Conservation (phyloP, 2,329 filamentous ascomycete genomes). For the Trichocomaceae sp. region DNA sequence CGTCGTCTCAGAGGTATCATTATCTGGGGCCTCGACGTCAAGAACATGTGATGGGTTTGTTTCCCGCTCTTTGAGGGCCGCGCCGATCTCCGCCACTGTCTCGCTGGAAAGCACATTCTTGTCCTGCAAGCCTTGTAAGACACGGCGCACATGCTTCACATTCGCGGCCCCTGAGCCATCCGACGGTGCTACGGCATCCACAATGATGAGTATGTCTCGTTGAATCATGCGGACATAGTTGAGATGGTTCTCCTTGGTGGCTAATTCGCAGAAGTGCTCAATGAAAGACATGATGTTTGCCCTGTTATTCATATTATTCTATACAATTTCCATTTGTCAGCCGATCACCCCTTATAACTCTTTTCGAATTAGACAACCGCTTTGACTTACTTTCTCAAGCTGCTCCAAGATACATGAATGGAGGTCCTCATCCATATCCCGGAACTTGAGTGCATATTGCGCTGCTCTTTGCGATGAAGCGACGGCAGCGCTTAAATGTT, state of each 20-base stretch:
- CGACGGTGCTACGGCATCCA: constrained; percentile 84
- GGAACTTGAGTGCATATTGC: constrained; percentile 88
- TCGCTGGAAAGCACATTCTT: constrained; percentile 69
- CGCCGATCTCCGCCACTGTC: constrained; percentile 72
- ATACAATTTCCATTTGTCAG: not conserved
- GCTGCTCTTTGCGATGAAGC: constrained; percentile 87
- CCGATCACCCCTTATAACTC: not conserved
- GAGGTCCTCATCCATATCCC: constrained; percentile 92
- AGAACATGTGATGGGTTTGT: constrained; percentile 56
- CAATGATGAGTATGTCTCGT: constrained; percentile 81
- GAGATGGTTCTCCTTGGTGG: constrained; percentile 65
- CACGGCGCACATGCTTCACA: constrained; percentile 82
- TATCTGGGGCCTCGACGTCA: constrained; percentile 32
- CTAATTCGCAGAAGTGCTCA: constrained; percentile 85
- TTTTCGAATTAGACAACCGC: not conserved
- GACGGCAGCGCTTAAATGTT: constrained; percentile 84
- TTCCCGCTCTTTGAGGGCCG: constrained; percentile 73
- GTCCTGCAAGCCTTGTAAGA: constrained; percentile 61
- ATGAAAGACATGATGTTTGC: constrained; percentile 99
- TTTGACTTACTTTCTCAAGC: constrained; percentile 64
- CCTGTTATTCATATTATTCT: constrained; percentile 93
- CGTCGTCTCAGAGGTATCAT: constrained; percentile 25
- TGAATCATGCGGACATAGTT: constrained; percentile 93
- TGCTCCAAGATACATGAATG: constrained; percentile 97
- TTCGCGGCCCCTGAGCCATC: constrained; percentile 87